phyloP scores from a whole-genome alignment of 2,329 filamentous ascomycete species.

The Aspergillus neoniger region DNA sequence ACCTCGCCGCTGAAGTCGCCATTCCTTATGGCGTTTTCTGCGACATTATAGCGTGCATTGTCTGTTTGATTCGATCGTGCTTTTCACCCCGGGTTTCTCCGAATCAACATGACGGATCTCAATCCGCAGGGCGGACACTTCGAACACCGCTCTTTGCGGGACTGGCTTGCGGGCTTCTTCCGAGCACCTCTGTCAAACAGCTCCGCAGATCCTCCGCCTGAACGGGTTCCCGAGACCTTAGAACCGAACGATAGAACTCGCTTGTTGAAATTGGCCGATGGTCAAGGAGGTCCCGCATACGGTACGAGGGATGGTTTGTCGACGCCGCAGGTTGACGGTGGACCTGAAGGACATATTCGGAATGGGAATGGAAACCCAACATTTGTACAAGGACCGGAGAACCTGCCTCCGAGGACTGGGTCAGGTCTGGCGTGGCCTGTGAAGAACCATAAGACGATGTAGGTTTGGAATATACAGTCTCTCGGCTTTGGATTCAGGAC shows the following conservation, averaged over 20 bases:
- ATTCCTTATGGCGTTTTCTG: conserved; percentile 1
- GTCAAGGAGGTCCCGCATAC: conserved; percentile 37
- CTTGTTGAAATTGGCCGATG: conserved; percentile 44
- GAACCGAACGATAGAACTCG: conserved; percentile 38
- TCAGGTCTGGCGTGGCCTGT: conserved; percentile 74
- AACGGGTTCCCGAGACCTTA: conserved; percentile 11
- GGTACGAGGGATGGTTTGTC: conserved; percentile 54
- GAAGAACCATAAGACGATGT: conserved; percentile 74
- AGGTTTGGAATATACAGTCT: conserved; percentile 34
- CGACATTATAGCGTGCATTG: conserved; percentile 4
- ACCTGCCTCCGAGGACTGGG: conserved; percentile 66
- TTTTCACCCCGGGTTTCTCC: conserved; percentile 1
- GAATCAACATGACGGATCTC: conserved; percentile 31
- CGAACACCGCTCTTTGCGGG: conserved; percentile 31
- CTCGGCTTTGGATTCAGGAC: not conserved
- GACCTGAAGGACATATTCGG: conserved; percentile 30
- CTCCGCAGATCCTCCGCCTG: conserved; percentile 15
- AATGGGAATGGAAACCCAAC: conserved; percentile 38
- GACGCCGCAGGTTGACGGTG: conserved; percentile 31
- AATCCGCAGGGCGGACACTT: conserved; percentile 25
- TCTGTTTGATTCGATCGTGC: conserved; percentile 5
- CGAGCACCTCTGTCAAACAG: conserved; percentile 21
- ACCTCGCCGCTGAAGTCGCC: not conserved
- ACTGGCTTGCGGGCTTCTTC: conserved; percentile 35
- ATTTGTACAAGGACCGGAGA: conserved; percentile 58